Conservation (phyloP, 2,329 filamentous ascomycete species). For the Alternaria longipes region DNA sequence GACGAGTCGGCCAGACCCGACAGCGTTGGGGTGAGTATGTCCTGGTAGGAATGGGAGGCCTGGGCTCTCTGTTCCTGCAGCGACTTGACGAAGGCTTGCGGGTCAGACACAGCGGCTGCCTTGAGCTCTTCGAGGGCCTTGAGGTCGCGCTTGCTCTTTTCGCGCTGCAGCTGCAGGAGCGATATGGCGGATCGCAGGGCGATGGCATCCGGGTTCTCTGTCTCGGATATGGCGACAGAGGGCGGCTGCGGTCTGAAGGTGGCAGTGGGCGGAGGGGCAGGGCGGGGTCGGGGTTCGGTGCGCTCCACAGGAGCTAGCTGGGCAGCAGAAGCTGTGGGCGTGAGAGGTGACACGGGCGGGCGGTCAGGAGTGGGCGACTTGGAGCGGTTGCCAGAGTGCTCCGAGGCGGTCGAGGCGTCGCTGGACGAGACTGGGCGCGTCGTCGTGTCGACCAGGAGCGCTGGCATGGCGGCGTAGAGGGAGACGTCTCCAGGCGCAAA, state of each 20-base stretch:
- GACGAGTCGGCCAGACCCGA: slow-evolving; percentile 47
- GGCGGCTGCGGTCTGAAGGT: slow-evolving; percentile 55
- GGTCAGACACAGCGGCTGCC: slow-evolving; percentile 73
- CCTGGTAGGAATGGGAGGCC: slow-evolving; percentile 37
- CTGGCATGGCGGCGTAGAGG: slow-evolving; percentile 49
- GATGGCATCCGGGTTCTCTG: slow-evolving; percentile 82
- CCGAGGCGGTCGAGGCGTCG: slow-evolving; percentile 34
- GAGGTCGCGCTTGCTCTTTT: slow-evolving; percentile 80
- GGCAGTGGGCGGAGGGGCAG: slow-evolving; percentile 40
- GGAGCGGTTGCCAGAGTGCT: slow-evolving; percentile 35
- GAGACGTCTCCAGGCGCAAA: slow-evolving; percentile 28
- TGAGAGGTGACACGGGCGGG: slow-evolving; percentile 53
- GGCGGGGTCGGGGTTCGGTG: slow-evolving; percentile 37
- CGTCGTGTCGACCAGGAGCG: slow-evolving; percentile 46
- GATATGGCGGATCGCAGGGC: slow-evolving; percentile 86
- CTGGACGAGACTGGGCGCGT: slow-evolving; percentile 36
- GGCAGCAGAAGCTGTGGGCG: slow-evolving; percentile 48
- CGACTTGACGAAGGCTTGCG: slow-evolving; percentile 75
- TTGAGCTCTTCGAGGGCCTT: slow-evolving; percentile 74
- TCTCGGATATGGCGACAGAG: slow-evolving; percentile 57
- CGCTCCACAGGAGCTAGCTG: slow-evolving; percentile 45
- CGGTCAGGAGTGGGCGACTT: slow-evolving; percentile 46
- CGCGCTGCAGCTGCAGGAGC: slow-evolving; percentile 84
- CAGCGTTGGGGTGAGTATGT: slow-evolving; percentile 51
- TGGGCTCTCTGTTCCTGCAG: slow-evolving; percentile 67